Conservation (phyloP, 768 basidiomycete species). For the Mycena chlorophos region DNA sequence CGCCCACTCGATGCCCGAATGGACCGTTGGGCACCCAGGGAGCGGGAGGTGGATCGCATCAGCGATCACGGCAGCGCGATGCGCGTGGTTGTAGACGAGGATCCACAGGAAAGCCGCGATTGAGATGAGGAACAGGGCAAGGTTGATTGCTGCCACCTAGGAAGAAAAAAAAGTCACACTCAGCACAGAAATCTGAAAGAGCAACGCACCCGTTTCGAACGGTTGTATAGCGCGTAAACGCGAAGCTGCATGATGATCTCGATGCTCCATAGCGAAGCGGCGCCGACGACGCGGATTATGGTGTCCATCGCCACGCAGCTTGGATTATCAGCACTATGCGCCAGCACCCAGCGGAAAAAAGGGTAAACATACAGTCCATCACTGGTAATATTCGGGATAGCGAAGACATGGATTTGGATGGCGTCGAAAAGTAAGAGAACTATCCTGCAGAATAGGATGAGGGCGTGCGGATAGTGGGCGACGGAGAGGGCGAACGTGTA, state of each 20-base stretch:
- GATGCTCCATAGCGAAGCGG: constrained; percentile 47
- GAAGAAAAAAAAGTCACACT: neutral
- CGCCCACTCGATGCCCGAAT: constrained; percentile 44
- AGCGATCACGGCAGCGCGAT: constrained; percentile 38
- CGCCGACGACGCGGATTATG: constrained; percentile 43
- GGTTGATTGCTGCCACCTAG: constrained; percentile 42
- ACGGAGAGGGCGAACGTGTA: neutral
- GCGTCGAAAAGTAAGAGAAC: neutral
- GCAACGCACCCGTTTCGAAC: constrained; percentile 39
- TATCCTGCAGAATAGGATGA: neutral
- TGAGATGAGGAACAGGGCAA: constrained; percentile 39
- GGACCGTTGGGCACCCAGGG: constrained; percentile 43
- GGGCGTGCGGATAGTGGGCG: neutral
- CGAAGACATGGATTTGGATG: neutral
- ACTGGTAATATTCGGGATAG: neutral
- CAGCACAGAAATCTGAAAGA: neutral
- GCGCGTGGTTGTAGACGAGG: constrained; percentile 37
- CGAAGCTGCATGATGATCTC: constrained; percentile 52
- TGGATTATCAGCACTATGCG: no score
- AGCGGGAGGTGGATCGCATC: constrained; percentile 37
- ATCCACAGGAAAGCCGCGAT: constrained; percentile 45
- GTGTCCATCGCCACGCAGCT: constrained; percentile 48
- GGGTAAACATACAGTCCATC: constrained; percentile 36
- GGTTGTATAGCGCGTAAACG: constrained; percentile 43
- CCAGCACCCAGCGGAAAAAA: constrained; percentile 53